Evolutionary conservation across 1,284 basidiomycete species (phyloP), one percentile per base, ranked within the genome.

Genomic region (Ceratorhiza oryzae-sativae): DNA sequence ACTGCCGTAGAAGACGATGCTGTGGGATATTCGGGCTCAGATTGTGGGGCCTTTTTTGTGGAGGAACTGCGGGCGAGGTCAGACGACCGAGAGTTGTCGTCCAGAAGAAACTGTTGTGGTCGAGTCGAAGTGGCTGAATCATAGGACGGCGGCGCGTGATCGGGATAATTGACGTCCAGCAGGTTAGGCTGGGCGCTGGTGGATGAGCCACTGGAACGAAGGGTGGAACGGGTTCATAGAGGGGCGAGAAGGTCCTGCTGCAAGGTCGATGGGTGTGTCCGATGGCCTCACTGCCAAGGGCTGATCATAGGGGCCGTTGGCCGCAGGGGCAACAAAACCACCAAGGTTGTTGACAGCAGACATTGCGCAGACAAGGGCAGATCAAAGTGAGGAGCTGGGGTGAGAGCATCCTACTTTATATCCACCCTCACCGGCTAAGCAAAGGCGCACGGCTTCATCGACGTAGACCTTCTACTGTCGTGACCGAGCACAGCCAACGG

Each of bases 261-360:
- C 25, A 15, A 49, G 48, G 48, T 49, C 48, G 48, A 49, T 25
- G 48, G 27, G 48, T 23, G 27, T 49, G 20, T 23, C n/a, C 5
- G 48, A 15, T 13, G 48, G 42, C 42, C 42, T 8, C 6, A 45
- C 42, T 4, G 42, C 6, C 18, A 27, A 6, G 9, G 48, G 48
- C 6, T 3, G 8, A 2, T 23, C 48, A 25, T 49, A n/a, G 15
- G 13, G 48, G 6, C 25, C 48, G 23, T 25, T 25, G 48, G 48
- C 48, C 8, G 48, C 48, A 9, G 48, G 48, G 15, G 48, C 48
- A 25, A 49, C 48, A 30, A 56, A 56, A 12, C 53, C 53, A 18
- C 53, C 53, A n/a, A 56, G 53, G 53, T 56, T 56, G 9, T 56
- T 8, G 34, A 56, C 18, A 34, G 53, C 53, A 34, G 53, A 56